A percentile compares a stretch with the other conserved stretches of the same genome.
phyloP scores from a whole-genome alignment of 2,329 filamentous ascomycete species.

The Ophiosphaerella korrae region DNA sequence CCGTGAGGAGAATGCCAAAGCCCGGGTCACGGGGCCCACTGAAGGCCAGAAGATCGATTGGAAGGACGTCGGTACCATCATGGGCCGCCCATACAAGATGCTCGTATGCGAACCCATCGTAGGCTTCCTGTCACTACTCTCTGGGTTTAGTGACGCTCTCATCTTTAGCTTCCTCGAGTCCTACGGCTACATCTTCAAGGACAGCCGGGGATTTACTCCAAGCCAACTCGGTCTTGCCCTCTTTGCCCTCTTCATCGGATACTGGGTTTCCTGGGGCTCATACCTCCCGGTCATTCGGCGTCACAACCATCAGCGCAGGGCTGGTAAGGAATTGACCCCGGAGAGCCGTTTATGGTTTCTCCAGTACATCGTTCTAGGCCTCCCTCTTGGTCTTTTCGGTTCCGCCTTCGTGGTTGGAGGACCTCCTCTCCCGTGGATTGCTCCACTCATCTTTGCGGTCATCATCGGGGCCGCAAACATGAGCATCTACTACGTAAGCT shows the following conservation, averaged over 20 bases:
- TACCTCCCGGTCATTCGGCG: constrained; percentile 58
- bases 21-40: constrained; percentile 68
- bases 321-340: constrained; percentile 57
- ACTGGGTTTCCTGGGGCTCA: constrained; percentile 64
- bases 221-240: constrained; percentile 62
- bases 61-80: constrained; percentile 53
- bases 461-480: constrained; percentile 71
- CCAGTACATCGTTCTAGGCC: constrained; percentile 62
- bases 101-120: constrained; percentile 77
- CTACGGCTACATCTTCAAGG: constrained; percentile 67
- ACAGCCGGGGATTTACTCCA: constrained; percentile 65
- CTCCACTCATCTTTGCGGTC: constrained; percentile 52
- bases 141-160: constrained; percentile 73
- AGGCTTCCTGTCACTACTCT: constrained; percentile 69
- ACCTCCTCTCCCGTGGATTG: constrained; percentile 71
- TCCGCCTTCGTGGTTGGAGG: constrained; percentile 63
- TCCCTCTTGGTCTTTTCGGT: constrained; percentile 70
- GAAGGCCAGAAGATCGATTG: constrained; percentile 56
- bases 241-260: constrained; percentile 66
- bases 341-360: constrained; percentile 70
- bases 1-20: constrained; percentile 58
- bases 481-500: constrained; percentile 13
- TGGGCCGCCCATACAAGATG: constrained; percentile 72
- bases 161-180: constrained; percentile 80
- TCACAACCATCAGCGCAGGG: constrained; percentile 54